Evolutionary conservation across 2,329 filamentous ascomycete species (phyloP), one percentile per base, ranked within the genome.

Genomic region (Fusarium napiforme): DNA sequence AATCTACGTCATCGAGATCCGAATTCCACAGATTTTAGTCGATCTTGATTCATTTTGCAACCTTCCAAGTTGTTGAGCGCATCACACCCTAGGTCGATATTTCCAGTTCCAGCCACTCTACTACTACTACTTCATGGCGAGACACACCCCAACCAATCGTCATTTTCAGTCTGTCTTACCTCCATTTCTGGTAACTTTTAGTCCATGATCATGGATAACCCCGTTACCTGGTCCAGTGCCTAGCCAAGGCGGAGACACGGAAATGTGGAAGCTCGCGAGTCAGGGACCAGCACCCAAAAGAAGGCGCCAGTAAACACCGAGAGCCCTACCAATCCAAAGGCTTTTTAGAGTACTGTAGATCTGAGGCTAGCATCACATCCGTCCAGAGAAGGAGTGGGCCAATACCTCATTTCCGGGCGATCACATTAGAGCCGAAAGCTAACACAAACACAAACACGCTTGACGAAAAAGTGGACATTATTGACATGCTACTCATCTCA

Each of bases 181-280:
- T 47, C 52, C 36, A 19, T 39, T 53, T 49, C 19, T 28, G 34
- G 57, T 49, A 23, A 39, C 18, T 37, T 53, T 45, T n/a, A 58
- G 36, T 26, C 46, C 50, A 64, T 32, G 26, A 30, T 39, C n/a
- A 30, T 34, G 34, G 43, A 39, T 26, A 21, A 50, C 19, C 42
- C 26, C 60, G 36, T 60, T 59, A 42, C 28, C 42, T 47, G 42
- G 43, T 49, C 37, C 59, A 23, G 28, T 52, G 47, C 34, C 47
- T 52, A 42, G 50, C 59, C 47, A 70, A 64, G 52, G 40, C 42
- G 66, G 66, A 46, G 23, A 32, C 42, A 46, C 59, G 59, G 65
- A 50, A 32, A 53, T 37, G 15, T 43, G 52, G 67, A 50, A 53
- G 58, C 52, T 47, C n/a, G 36, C 46, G 67, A 69, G 67, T 69